phyloP scores from a whole-genome alignment of 1,284 basidiomycete species.

The Hemileia vastatrix region DNA sequence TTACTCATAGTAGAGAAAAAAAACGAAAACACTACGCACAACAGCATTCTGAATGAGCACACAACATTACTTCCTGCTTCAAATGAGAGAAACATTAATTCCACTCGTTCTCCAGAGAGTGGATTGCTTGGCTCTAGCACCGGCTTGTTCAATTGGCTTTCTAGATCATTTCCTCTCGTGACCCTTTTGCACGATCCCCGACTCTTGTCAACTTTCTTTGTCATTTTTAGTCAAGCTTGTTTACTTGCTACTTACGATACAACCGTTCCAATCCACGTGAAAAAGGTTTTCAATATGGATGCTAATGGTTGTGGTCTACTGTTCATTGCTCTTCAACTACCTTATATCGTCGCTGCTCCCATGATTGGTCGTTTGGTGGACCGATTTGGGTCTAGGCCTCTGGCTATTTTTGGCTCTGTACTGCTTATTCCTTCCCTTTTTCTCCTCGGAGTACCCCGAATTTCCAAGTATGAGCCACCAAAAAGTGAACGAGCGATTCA shows the following conservation, averaged over 20 bases:
- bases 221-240: constrained; percentile 17
- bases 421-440: constrained; percentile 7
- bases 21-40: not conserved
- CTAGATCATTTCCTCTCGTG: constrained; percentile 9
- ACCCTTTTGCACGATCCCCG: constrained; percentile 4
- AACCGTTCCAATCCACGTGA: constrained; percentile 16
- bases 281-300: constrained; percentile 7
- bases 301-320: constrained; percentile 9
- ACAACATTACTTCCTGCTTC: not conserved
- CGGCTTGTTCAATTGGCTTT: not conserved
- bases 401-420: constrained; percentile 1
- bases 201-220: constrained; percentile 8
- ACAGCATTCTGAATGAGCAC: not conserved
- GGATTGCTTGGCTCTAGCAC: too few species aligned
- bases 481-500: not conserved
- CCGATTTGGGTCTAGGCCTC: not conserved
- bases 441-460: not conserved
- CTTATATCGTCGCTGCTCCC: constrained; percentile 13
- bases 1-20: constrained; percentile 11
- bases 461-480: not conserved
- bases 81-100: not conserved
- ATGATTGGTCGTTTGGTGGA: constrained; percentile 13
- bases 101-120: not conserved
- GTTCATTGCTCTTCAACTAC: constrained; percentile 16
- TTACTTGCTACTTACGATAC: constrained; percentile 14